Percentiles rank a stretch among this genome's conserved stretches.
Evolutionary conservation across 2,329 filamentous ascomycete species (phyloP).

Genomic region (Tolypocladium nubicola): DNA sequence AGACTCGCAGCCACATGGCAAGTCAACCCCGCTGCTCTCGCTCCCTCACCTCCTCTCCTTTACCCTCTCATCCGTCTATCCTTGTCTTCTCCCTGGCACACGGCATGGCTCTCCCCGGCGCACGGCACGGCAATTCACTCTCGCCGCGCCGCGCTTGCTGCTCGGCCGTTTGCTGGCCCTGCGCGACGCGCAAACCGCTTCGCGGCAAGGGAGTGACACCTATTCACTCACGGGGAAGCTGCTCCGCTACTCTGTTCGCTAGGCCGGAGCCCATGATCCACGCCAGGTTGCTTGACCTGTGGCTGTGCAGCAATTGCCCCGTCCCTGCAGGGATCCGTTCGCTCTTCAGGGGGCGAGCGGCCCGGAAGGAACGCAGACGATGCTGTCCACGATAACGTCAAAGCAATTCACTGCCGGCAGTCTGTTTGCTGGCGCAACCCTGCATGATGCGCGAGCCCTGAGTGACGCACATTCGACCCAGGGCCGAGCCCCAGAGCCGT

Average conservation of each 20-base stretch:
- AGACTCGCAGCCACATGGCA: constrained; percentile 79
- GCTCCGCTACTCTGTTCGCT: neutral
- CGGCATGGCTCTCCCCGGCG: neutral
- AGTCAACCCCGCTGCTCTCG: constrained; percentile 27
- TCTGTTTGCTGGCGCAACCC: neutral
- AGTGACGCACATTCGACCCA: neutral
- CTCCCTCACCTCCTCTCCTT: neutral
- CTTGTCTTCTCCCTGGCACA: neutral
- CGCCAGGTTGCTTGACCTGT: neutral
- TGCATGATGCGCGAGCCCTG: neutral
- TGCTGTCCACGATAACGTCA: neutral
- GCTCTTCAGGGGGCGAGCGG: neutral
- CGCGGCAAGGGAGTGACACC: neutral
- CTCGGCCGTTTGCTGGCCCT: neutral
- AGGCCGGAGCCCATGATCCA: neutral
- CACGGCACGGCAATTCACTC: neutral
- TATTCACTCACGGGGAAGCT: neutral
- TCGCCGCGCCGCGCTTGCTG: neutral
- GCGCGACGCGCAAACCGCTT: neutral
- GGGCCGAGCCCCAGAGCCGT: neutral
- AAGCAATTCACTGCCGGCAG: neutral
- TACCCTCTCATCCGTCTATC: neutral
- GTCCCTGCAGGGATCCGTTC: neutral
- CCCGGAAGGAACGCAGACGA: neutral
- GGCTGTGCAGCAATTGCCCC: neutral